Base-by-base conservation (phyloP, 83 land plant species). In the Picea abies region DNA sequence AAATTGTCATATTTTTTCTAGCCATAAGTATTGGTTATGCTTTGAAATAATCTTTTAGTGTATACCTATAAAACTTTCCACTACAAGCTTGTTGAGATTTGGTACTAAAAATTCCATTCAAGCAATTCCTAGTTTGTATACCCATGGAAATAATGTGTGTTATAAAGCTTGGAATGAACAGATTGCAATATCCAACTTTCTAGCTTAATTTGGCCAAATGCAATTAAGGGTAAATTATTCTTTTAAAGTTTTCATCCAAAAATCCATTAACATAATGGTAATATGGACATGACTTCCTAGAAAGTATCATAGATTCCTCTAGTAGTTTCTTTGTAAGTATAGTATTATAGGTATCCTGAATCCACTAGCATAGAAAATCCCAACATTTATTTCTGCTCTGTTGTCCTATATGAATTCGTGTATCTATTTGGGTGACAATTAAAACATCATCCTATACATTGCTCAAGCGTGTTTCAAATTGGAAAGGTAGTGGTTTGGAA, bases 1-100 rank as follows among this genome's bases (percentile, higher is more conserved):
- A 94, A 39, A 96, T 98, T 92, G 91, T 1, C 11, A 72, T 23
- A 9, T 39, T 11, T 72, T 72, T 20, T 72, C 56, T 11, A 44
- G 76, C 52, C 22, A 72, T 44, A 39, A 72, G 56, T 41, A 72
- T 14, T 7, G 22, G 23, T 2, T 10, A 67, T 25, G 15, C 35
- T 49, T 9, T 49, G 56, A 49, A 49, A 25, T 6, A 2, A 39
- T 4, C 14, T 7, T 2, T 20, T 72, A 11, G n/a, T 8, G 14
- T 72, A 3, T 41, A 44, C 25, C 10, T n/a, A 16, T 20, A 72
- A 10, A 39, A 39, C 3, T 20, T 6, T 72, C 44, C 44, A 3
- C 9, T 41, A 44, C 52, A 44, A n/a, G 3, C 41, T 20, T 39
- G n/a, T 8, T 12, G 44, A 39, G 14, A 41, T 20, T 72, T 11